phyloP scores from a whole-genome alignment of 2,329 filamentous ascomycete genomes.

The Davidsoniella virescens region DNA sequence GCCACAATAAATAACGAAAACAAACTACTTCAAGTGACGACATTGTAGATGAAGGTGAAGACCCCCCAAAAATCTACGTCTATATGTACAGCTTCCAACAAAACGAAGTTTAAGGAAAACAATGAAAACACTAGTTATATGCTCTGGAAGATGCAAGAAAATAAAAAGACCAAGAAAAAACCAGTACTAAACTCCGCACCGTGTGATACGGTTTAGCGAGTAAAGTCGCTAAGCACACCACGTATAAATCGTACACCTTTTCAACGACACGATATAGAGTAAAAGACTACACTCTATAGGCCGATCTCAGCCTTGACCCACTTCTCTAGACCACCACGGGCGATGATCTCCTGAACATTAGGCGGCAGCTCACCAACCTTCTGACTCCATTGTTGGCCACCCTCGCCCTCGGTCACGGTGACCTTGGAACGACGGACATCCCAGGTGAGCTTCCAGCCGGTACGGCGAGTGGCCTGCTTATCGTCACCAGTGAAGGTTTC shows the following conservation, averaged over 20 bases:
- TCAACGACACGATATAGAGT: background rate
- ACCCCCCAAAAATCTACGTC: background rate
- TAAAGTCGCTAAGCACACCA: no score
- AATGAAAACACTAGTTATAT: background rate
- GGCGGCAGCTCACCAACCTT: slow-evolving; percentile 70
- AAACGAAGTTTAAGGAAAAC: background rate
- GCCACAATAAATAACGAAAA: no score
- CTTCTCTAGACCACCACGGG: slow-evolving; percentile 58
- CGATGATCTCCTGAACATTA: slow-evolving; percentile 77
- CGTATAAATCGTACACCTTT: no score
- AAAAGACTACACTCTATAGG: background rate
- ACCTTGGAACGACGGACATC: slow-evolving; percentile 60
- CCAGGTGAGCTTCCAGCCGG: slow-evolving; percentile 73
- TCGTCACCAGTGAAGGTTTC: slow-evolving; percentile 22
- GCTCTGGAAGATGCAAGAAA: slow-evolving; percentile 1
- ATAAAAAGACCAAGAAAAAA: background rate
- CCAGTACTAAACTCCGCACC: slow-evolving; percentile 1
- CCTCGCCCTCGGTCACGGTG: slow-evolving; percentile 50
- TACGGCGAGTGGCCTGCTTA: slow-evolving; percentile 51
- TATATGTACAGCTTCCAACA: background rate
- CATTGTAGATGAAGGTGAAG: background rate
- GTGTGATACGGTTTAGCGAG: no score
- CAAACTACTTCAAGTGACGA: no score
- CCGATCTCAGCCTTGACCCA: slow-evolving; percentile 62
- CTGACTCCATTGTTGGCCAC: slow-evolving; percentile 55